Base-by-base conservation (phyloP, 2,329 filamentous ascomycete species). In the Fusarium sororula region DNA sequence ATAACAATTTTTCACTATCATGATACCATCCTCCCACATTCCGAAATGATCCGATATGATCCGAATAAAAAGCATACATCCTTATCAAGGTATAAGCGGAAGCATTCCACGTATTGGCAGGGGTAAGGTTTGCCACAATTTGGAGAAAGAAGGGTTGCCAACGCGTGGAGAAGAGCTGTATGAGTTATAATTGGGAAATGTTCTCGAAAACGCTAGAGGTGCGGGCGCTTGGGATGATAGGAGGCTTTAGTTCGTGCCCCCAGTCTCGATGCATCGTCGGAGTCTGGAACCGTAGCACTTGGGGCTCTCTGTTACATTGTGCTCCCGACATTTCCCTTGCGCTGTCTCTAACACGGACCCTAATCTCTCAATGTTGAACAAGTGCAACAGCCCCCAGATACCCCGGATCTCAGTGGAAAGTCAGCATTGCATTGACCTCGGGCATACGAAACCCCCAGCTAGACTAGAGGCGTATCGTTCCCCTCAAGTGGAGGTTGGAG, bases 31-130 rank as follows among this genome's bases (percentile, higher is more conserved):
- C n/a, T 7, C 22, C 51, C 42, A 18, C 59, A 38, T 69, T 17
- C 60, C 73, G 73, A 75, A 42, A 71, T 55, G 66, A 63, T 41
- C 63, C 73, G 73, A 75, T 42, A 71, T 55, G 66, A 63, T 41
- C 72, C 72, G 70, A 53, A 28, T 17, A 53, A 32, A 53, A 37
- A 35, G 28, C 15, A 37, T 32, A 51, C 35, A 24, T 44, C 13
- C 32, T 35, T 22, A 24, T 39, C 41, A 42, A 22, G 24, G 32
- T 26, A 10, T 47, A 13, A n/a, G 22, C 64, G 65, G 42, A 63
- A 63, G 42, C 7, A n/a, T 63, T 63, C 66, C 56, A 59, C 18
- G 24, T 12, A 26, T 55, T 20, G 30, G 28, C 53, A 42, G 28
- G 41, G 26, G 38, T 42, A 28, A 24, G 12, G 18, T n/a, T 67